Conservation (phyloP, 257 asterid species). For the Apocynum venetum region DNA sequence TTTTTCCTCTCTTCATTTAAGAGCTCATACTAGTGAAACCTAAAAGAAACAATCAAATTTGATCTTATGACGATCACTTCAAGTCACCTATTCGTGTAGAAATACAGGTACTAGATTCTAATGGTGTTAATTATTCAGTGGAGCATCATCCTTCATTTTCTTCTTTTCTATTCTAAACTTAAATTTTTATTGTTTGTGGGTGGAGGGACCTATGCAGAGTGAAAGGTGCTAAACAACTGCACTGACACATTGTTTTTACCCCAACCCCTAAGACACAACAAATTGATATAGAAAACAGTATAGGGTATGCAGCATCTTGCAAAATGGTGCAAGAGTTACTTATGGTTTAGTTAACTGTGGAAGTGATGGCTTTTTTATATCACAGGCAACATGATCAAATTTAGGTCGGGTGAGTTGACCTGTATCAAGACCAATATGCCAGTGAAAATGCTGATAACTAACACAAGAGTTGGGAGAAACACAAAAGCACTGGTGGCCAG, state of each 20-base stretch:
- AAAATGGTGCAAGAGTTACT: not conserved
- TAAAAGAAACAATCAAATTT: not conserved
- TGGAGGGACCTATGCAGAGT: not conserved
- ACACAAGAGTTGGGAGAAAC: constrained; percentile 88
- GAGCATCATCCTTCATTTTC: not conserved
- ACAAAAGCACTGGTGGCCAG: constrained; percentile 80
- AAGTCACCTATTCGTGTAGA: not conserved
- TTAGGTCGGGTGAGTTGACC: constrained; percentile 74
- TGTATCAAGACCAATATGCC: constrained; percentile 90
- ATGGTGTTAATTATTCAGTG: not conserved
- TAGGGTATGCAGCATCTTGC: not conserved
- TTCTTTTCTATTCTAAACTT: not conserved
- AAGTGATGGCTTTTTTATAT: constrained; percentile 18
- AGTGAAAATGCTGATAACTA: constrained; percentile 85
- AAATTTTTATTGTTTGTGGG: not conserved
- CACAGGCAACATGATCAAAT: constrained; percentile 91
- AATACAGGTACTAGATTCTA: not conserved
- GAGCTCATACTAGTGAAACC: not conserved
- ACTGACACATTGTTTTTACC: not conserved
- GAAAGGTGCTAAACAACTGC: not conserved
- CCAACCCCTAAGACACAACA: not conserved
- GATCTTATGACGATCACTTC: not conserved
- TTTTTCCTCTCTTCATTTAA: not conserved
- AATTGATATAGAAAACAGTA: not conserved
- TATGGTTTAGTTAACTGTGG: constrained; percentile 13